Evolutionary conservation across 2,329 filamentous ascomycete genomes (phyloP), one percentile per base, ranked within the genome.

Genomic region (Aciculosporium take): DNA sequence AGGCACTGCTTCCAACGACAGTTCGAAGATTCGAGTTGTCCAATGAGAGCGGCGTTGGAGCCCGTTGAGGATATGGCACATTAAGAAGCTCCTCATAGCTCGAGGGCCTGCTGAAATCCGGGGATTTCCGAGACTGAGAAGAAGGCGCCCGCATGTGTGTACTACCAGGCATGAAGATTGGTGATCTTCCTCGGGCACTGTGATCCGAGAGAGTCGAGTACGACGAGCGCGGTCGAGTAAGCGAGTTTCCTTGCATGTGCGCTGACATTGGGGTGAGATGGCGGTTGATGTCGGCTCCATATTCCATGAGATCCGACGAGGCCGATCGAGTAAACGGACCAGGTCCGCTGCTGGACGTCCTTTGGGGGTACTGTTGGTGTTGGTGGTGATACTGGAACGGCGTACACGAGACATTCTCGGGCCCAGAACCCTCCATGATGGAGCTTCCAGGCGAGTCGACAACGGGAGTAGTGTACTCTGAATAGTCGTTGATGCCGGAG

Each of bases 1-100:
- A 94, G 3, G 89, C 89, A 64, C 94, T 94, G 56, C 77, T 82
- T 34, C 91, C 91, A 20, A 98, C 79, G 13, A 76, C 79, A 42
- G 72, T 78, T 45, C 85, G 81, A 37, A 98, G 66, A 47, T 82
- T 74, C 9, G 82, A 78, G 56, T 96, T 95, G 60, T 93, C 84
- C 45, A 94, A 70, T 23, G 74, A 55, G 65, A 84, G 53, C 63
- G 85, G 59, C 63, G 76, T 69, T 4, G 74, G 72, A 2, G 69
- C 71, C 43, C 84, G 84, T 59, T 93, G 87, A 20, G 84, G 84
- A 57, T 93, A 94, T 0, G 84, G 84, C 10, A 74, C 66, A 53
- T 76, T 79, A 44, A 79, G 65, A 36, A 81, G 61, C 51, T 81
- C 76, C 4, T 67, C 70, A 49, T 76, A 77, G 5, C 71, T 69